Base-by-base conservation (phyloP, 2,329 filamentous ascomycete genomes). In the Hypoxylon sp. region DNA sequence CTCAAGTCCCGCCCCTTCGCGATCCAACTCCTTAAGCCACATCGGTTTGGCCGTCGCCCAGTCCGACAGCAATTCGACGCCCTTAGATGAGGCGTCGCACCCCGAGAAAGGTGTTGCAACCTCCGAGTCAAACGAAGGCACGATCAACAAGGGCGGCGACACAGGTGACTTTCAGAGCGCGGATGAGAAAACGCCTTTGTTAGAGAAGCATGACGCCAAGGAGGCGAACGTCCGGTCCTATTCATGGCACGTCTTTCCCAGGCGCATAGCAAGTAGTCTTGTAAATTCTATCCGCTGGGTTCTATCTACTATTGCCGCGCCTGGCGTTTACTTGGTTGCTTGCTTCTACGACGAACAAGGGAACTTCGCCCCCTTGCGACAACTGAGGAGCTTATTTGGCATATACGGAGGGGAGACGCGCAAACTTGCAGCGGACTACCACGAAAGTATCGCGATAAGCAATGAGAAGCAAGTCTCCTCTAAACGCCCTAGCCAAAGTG, bases 311-410 rank as follows among this genome's bases (percentile, higher is more conserved):
- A 82, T 98, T 67, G 88, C 92, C 27, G 90, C 92, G 21, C 95
- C 95, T 0, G 92, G 91, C 17, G 87, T 94, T 54, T 98, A 95
- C 80, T 81, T 97, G 62, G 88, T 94, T 67, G 91, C 92, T 71
- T 94, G 88, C 77, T 91, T 98, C 74, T 95, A 92, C 81, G 91
- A 97, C 76, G 90, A 93, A 50, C 83, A 92, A 64, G 93, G 93
- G 55, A 85, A 85, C 55, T 97, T 97, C 78, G 91, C 93, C 58
- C 88, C 93, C n/a, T 81, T 96, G 65, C 82, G 89, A 53, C 94
- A 93, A 65, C 81, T 96, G 47, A 87, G 87, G 76, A 91, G 87
- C 75, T 83, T 95, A 27, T 86, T 88, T 68, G 85, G 86, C 54
- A 73, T 81, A 35, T 80, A 82, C 66, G 79, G 79, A 58, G 82